These are phyloP conservation scores for Lasiosphaeria hispida DNA, from an alignment of 495 filamentous ascomycete species.

Conservation along the genomic window DNA sequence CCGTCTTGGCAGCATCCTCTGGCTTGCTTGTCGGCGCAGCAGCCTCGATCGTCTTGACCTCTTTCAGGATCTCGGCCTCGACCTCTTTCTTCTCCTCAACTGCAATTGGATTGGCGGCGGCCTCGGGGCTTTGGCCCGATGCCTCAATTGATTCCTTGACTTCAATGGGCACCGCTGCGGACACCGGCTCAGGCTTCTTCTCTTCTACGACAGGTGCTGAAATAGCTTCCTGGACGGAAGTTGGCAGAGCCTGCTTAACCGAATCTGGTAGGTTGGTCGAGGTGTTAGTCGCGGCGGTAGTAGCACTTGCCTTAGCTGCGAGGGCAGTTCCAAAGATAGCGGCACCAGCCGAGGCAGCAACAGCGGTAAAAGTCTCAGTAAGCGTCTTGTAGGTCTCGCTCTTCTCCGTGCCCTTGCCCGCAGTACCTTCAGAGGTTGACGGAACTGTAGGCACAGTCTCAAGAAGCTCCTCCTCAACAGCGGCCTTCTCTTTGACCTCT, in stretches of 20 bases:
- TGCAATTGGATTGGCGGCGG: slow-evolving; percentile 61
- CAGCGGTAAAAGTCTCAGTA: slow-evolving; percentile 39
- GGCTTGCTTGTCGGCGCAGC: slow-evolving; percentile 62
- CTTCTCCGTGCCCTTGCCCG: slow-evolving; percentile 46
- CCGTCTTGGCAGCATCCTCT: not conserved
- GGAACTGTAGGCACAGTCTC: slow-evolving; percentile 56
- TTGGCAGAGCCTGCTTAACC: slow-evolving; percentile 24
- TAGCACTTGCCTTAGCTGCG: slow-evolving; percentile 20
- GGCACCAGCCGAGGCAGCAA: slow-evolving; percentile 4
- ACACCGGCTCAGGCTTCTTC: slow-evolving; percentile 36
- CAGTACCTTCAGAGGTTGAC: slow-evolving; percentile 56
- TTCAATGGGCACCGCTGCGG: slow-evolving; percentile 60
- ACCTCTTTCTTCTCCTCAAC: slow-evolving; percentile 77
- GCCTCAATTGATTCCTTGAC: slow-evolving; percentile 71
- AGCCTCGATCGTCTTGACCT: slow-evolving; percentile 45
- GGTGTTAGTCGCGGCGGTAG: slow-evolving; percentile 21
- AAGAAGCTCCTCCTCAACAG: slow-evolving; percentile 59
- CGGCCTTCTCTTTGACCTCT: slow-evolving; percentile 59
- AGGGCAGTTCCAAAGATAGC: slow-evolving; percentile 14
- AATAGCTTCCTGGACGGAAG: slow-evolving; percentile 20
- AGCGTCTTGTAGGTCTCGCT: slow-evolving; percentile 42
- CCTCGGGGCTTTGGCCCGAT: slow-evolving; percentile 65
- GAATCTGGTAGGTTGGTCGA: slow-evolving; percentile 26
- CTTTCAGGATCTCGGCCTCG: slow-evolving; percentile 63
- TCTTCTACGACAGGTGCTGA: slow-evolving; percentile 25